A percentile compares a stretch with the other conserved stretches of the same genome.
Conservation (phyloP, 805 yeast genomes). For the Teunomyces funiuensis region DNA sequence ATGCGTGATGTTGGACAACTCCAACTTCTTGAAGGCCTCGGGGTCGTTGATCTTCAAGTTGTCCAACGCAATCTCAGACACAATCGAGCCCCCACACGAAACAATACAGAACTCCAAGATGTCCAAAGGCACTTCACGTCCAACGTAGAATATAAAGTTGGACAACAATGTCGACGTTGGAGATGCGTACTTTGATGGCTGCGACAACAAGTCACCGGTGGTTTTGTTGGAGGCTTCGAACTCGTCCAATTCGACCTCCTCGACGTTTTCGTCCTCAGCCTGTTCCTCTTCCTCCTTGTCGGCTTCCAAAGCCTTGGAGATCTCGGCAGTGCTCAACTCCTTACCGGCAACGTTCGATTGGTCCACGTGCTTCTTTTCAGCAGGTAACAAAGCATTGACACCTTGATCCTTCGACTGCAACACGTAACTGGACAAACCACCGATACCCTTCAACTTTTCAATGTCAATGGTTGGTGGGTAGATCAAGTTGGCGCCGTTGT, state of each 20-base stretch:
- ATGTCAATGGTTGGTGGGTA: slow-evolving; percentile 88
- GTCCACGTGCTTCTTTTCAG: slow-evolving; percentile 17
- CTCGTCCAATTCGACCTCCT: slow-evolving; percentile 54
- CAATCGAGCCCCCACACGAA: slow-evolving; percentile 80
- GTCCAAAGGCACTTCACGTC: slow-evolving; percentile 95
- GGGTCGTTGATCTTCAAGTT: slow-evolving; percentile 57
- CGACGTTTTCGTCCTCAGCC: slow-evolving; percentile 39
- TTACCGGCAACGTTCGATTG: slow-evolving; percentile 30
- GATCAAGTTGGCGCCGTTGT: slow-evolving; percentile 78
- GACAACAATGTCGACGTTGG: slow-evolving; percentile 67
- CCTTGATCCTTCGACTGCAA: slow-evolving; percentile 53
- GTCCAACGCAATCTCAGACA: slow-evolving; percentile 86
- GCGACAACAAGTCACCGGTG: slow-evolving; percentile 68
- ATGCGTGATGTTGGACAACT: slow-evolving; percentile 76
- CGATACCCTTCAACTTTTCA: slow-evolving; percentile 75
- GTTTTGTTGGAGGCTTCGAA: slow-evolving; percentile 63
- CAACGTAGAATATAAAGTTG: slow-evolving; percentile 77
- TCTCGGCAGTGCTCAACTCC: slow-evolving; percentile 40
- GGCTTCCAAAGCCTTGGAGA: slow-evolving; percentile 50
- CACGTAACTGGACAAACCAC: slow-evolving; percentile 84
- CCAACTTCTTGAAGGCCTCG: slow-evolving; percentile 46
- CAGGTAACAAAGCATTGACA: slow-evolving; percentile 39
- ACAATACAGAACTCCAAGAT: slow-evolving; percentile 83
- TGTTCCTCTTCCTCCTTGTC: slow-evolving; percentile 37
- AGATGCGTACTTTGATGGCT: slow-evolving; percentile 56